Evolutionary conservation across 2,329 filamentous ascomycete species (phyloP).

Genomic region (Cytospora paraplurivora): DNA sequence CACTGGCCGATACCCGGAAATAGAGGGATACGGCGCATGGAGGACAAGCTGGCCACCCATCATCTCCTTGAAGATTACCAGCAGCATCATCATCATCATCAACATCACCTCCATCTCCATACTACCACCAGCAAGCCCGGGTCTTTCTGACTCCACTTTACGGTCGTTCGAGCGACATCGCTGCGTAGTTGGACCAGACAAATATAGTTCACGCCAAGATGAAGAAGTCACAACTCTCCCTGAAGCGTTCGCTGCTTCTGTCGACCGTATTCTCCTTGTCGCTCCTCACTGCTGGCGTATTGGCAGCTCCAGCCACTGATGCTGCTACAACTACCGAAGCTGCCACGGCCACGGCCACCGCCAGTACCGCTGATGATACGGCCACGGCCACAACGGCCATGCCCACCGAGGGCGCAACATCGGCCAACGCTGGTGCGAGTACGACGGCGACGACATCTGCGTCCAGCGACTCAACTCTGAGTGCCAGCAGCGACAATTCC

Average conservation of each 20-base stretch:
- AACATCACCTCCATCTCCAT: not conserved
- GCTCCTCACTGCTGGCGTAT: constrained; percentile 33
- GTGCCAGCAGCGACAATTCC: constrained; percentile 16
- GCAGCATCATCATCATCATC: not conserved
- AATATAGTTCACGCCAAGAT: constrained; percentile 31
- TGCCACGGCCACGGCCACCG: constrained; percentile 15
- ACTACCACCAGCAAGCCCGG: no score
- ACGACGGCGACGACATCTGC: constrained; percentile 12
- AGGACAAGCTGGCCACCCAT: no score
- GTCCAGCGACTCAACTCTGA: constrained; percentile 22
- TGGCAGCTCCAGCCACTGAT: constrained; percentile 33
- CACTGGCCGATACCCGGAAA: no score
- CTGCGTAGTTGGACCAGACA: not conserved
- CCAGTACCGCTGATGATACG: not conserved
- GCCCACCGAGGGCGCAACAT: constrained; percentile 14
- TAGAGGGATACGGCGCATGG: no score
- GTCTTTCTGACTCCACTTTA: not conserved
- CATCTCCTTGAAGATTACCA: no score
- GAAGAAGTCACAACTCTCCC: constrained; percentile 35
- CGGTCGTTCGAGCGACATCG: not conserved
- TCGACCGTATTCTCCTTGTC: constrained; percentile 34
- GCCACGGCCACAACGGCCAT: constrained; percentile 11
- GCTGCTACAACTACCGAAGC: constrained; percentile 21
- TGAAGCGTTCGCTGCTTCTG: constrained; percentile 40
- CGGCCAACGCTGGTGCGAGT: constrained; percentile 13